phyloP scores from a whole-genome alignment of 1,139 yeast genomes.

The Eremothecium sinecaudum region DNA sequence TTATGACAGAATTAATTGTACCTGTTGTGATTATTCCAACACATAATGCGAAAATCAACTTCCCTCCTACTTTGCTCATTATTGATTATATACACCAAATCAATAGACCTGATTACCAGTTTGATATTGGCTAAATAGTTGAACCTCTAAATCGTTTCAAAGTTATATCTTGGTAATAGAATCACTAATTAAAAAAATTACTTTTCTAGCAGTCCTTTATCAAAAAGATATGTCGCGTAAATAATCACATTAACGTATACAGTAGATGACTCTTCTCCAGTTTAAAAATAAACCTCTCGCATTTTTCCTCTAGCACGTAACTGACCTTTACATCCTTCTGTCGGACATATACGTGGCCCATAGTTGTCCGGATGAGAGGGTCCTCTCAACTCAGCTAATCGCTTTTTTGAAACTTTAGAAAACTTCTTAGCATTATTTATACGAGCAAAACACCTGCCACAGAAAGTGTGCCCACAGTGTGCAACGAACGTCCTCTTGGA shows the following conservation, averaged over 20 bases:
- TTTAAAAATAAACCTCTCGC: constrained; percentile 27
- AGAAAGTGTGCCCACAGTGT: constrained; percentile 74
- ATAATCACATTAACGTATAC: too few species aligned
- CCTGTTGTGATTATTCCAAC: constrained; percentile 58
- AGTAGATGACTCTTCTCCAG: not conserved
- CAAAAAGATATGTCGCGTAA: too few species aligned
- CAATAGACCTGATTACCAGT: too few species aligned
- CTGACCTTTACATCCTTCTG: constrained; percentile 19
- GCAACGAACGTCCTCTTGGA: constrained; percentile 63
- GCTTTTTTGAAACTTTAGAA: constrained; percentile 18
- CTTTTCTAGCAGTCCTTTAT: too few species aligned
- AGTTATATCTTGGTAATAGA: too few species aligned
- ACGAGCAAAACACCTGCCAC: constrained; percentile 65
- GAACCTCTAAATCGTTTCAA: too few species aligned
- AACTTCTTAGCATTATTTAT: constrained; percentile 24
- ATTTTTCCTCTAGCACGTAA: constrained; percentile 24
- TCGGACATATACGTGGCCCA: constrained; percentile 30
- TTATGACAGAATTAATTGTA: constrained; percentile 61
- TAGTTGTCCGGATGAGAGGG: constrained; percentile 31
- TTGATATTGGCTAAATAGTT: too few species aligned
- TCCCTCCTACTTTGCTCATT: constrained; percentile 3
- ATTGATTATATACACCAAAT: not conserved
- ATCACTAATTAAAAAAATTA: too few species aligned
- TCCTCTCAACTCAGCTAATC: constrained; percentile 21
- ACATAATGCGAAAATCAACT: constrained; percentile 30